Evolutionary conservation across 805 yeast species (phyloP).

Genomic region (Millerago galiae): DNA sequence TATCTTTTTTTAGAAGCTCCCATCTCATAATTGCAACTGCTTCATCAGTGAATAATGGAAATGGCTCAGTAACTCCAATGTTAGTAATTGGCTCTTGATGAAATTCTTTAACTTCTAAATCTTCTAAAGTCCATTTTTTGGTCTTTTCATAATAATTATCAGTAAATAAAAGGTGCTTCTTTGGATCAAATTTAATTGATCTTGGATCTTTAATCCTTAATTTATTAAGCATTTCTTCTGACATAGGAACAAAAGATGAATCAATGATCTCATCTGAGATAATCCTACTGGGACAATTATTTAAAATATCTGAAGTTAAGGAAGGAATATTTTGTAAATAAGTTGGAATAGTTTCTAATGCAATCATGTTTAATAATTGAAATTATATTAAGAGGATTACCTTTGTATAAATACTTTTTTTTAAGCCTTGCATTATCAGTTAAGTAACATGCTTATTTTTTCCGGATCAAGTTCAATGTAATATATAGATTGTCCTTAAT

Average conservation of each 20-base stretch:
- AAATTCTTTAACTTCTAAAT: conserved; percentile 35
- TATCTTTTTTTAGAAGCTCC: conserved; percentile 42
- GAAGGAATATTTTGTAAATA: conserved; percentile 4
- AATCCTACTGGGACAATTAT: not conserved
- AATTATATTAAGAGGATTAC: no score
- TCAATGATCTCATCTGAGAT: conserved; percentile 8
- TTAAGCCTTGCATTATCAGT: no score
- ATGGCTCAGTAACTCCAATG: conserved; percentile 53
- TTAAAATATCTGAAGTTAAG: conserved; percentile 5
- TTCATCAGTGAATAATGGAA: conserved; percentile 55
- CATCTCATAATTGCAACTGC: conserved; percentile 53
- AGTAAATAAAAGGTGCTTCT: conserved; percentile 31
- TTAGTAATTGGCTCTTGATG: conserved; percentile 42
- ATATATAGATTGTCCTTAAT: no score
- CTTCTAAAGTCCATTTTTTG: conserved; percentile 38
- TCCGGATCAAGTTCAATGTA: no score
- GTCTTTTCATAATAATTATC: conserved; percentile 32
- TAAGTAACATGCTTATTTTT: no score
- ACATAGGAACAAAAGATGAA: conserved; percentile 3
- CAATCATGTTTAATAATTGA: no score
- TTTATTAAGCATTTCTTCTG: not conserved
- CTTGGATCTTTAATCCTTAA: conserved; percentile 24
- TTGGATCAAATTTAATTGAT: conserved; percentile 29
- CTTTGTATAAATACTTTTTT: no score
- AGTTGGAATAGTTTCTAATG: not conserved